Percentiles rank a stretch among this genome's conserved stretches.
These are phyloP conservation scores for Athelia sp. DNA, from an alignment of 1,284 basidiomycete species.

Conservation along the genomic window DNA sequence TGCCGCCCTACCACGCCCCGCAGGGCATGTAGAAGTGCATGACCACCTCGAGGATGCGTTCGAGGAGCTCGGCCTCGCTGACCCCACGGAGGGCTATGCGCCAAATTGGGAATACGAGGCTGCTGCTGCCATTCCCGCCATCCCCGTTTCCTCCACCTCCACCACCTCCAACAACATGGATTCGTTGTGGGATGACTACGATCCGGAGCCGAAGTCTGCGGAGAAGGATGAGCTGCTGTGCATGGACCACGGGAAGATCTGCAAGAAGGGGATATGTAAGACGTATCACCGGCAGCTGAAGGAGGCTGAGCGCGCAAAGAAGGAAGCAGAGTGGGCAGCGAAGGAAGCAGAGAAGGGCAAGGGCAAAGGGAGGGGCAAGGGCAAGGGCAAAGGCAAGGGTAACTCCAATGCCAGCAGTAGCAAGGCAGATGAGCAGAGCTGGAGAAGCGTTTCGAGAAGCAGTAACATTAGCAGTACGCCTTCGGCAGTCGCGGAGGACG, in stretches of 20 bases:
- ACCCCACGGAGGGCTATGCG: not conserved
- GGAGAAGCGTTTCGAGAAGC: not conserved
- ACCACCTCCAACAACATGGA: too few relatives aligned
- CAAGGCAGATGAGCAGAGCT: not conserved
- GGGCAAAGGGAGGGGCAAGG: slow-evolving; percentile 8
- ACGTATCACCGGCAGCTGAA: slow-evolving; percentile 31
- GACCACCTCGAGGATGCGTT: not conserved
- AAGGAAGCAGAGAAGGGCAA: not conserved
- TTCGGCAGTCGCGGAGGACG: not conserved
- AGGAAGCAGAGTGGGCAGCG: slow-evolving; percentile 12
- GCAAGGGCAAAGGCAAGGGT: slow-evolving; percentile 1
- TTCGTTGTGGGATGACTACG: slow-evolving; percentile 13
- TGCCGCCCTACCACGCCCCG: not conserved
- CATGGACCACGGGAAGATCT: slow-evolving; percentile 32
- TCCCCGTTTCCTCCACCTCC: not conserved
- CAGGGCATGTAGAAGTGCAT: not conserved
- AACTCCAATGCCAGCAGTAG: not conserved
- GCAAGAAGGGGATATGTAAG: slow-evolving; percentile 40
- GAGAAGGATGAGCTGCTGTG: slow-evolving; percentile 21
- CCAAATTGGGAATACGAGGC: not conserved
- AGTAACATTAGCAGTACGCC: not conserved
- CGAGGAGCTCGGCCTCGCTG: not conserved
- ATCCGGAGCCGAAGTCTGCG: slow-evolving; percentile 12
- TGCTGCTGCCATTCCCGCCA: not conserved
- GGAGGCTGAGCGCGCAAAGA: slow-evolving; percentile 20